Evolutionary conservation across 257 asterid species (phyloP).

Genomic region (Jacaranda copaia): DNA sequence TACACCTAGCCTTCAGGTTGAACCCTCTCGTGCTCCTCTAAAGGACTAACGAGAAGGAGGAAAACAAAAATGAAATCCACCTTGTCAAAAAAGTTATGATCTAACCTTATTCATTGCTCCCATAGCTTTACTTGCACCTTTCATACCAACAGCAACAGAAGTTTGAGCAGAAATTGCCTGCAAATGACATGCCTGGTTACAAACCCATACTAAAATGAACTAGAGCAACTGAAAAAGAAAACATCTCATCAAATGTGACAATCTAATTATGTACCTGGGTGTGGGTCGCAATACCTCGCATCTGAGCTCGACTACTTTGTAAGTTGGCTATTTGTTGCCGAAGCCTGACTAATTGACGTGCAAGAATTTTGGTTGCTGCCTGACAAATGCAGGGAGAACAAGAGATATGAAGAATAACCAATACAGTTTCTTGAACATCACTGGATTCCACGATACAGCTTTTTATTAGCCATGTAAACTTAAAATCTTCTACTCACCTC

Average conservation of each 20-base stretch:
- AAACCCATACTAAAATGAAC: constrained; percentile 7
- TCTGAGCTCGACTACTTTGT: constrained; percentile 95
- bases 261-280: constrained; percentile 70
- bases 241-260: neutral
- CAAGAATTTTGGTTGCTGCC: constrained; percentile 90
- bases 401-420: neutral
- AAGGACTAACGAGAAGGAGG: neutral
- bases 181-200: constrained; percentile 25
- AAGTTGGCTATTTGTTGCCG: constrained; percentile 92
- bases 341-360: constrained; percentile 88
- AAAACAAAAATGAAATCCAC: neutral
- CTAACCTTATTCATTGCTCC: constrained; percentile 88
- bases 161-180: constrained; percentile 96
- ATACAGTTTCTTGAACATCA: neutral
- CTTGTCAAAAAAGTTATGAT: neutral
- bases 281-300: constrained; percentile 93
- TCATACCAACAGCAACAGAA: constrained; percentile 91
- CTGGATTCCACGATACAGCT: neutral
- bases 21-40: no score
- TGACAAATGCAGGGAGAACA: constrained; percentile 40
- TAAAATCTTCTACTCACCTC: constrained; percentile 57
- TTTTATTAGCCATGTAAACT: neutral
- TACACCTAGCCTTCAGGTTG: neutral
- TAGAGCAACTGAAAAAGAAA: constrained; percentile 13
- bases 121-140: constrained; percentile 97